Base-by-base conservation (phyloP, 2,329 filamentous ascomycete genomes). In the Sarocladiaceae sp. region DNA sequence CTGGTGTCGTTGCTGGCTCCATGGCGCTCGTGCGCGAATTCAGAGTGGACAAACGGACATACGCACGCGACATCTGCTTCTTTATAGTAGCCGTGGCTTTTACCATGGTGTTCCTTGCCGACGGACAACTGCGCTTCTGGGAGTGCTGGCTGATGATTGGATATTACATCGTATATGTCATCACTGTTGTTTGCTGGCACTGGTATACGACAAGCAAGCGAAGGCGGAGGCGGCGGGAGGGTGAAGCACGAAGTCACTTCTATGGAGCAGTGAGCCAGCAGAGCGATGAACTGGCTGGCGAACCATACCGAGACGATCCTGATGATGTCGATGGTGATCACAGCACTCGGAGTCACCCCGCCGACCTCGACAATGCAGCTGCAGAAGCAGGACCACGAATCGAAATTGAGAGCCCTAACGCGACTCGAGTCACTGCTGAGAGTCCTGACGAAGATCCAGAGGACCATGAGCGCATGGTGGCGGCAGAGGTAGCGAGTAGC, bases 11-110 rank as follows among this genome's bases (percentile, higher is more conserved):
- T 29, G 91, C 93, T 4, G 94, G 94, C 15, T 96, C 91, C 52
- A 99, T 99, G 94, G 94, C 93, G 13, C 71, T 99, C 52, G 92
- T 97, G n/a, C 82, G 90, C 57, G 94, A 96, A 51, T 99, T 99
- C 68, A 87, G 86, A 58, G 94, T 99, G 50, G 88, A 90, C 51
- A 86, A 85, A 61, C 89, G 87, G 67, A 94, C 90, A 31, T 99
- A 97, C 65, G 80, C 97, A 20, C 82, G 94, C 58, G 94, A 99
- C 64, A 87, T 97, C 11, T 80, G 84, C 53, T 99, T 97, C 73
- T 99, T 99, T 67, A 87, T 95, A 53, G 77, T 90, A 12, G 89
- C 94, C 1, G 87, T 94, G 15, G 79, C 79, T 55, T 97, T 97
- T 69, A 91, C 88, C 64, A 88, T 97, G 80, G 73, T 86, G 2